These are phyloP conservation scores for Thelonectria olida DNA, from an alignment of 2,329 filamentous ascomycete genomes.

Conservation along the genomic window DNA sequence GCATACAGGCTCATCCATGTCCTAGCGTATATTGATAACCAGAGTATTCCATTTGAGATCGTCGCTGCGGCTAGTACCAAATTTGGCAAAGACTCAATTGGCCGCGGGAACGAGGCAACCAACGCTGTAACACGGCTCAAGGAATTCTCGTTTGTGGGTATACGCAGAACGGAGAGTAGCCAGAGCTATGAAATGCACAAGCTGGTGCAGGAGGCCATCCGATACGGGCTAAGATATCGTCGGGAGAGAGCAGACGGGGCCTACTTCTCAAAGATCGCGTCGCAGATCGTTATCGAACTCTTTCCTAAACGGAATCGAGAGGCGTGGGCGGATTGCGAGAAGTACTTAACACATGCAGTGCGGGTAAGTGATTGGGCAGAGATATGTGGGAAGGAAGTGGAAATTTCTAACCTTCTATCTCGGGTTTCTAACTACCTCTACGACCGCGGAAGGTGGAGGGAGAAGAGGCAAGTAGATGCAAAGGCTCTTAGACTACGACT, in stretches of 20 bases:
- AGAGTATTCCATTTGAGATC: conserved; percentile 42
- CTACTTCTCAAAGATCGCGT: conserved; percentile 36
- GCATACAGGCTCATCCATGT: too few relatives aligned
- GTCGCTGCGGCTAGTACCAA: conserved; percentile 20
- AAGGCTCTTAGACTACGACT: background rate
- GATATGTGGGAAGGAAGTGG: conserved; percentile 35
- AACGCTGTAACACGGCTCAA: conserved; percentile 39
- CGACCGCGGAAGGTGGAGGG: conserved; percentile 30
- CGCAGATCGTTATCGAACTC: conserved; percentile 28
- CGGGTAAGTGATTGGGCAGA: conserved; percentile 35
- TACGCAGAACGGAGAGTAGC: conserved; percentile 1
- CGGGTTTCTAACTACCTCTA: conserved; percentile 34
- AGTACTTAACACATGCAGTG: conserved; percentile 42
- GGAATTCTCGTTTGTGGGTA: conserved; percentile 46
- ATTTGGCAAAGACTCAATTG: background rate
- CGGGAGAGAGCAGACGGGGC: background rate
- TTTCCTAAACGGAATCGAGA: conserved; percentile 31
- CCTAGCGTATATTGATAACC: too few relatives aligned
- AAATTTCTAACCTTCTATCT: conserved; percentile 21
- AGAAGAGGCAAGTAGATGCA: background rate
- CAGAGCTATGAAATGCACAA: conserved; percentile 44
- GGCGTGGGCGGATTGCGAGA: conserved; percentile 37
- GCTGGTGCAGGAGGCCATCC: conserved; percentile 42
- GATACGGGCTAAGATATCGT: conserved; percentile 22
- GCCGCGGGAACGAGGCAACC: too few relatives aligned